phyloP scores from a whole-genome alignment of 306 rosid genomes.

The Canavalia ensiformis region DNA sequence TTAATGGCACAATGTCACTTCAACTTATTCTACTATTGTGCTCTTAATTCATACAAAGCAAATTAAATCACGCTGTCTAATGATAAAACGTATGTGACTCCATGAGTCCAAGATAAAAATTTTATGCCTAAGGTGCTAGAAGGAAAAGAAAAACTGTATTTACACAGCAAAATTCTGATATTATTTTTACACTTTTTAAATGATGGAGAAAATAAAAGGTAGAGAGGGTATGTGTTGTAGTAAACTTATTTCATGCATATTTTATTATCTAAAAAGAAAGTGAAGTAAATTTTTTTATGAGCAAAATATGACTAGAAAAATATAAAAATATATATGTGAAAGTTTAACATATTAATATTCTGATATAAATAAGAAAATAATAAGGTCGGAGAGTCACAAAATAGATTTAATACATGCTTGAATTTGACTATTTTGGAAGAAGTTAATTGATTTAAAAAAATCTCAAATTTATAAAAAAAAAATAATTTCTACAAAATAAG shows the following conservation, averaged over 20 bases:
- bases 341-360: background rate
- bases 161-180: background rate
- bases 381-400: slow-evolving; percentile 6
- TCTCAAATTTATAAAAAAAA: background rate
- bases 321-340: slow-evolving; percentile 11
- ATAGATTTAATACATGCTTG: background rate
- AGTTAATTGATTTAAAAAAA: background rate
- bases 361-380: background rate
- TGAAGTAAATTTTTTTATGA: background rate
- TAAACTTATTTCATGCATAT: background rate
- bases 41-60: background rate
- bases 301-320: background rate
- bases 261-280: slow-evolving; percentile 1
- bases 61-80: slow-evolving; percentile 28
- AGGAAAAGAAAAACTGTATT: slow-evolving; percentile 4
- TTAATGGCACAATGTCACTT: background rate
- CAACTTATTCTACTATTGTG: background rate
- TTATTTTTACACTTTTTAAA: background rate
- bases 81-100: slow-evolving; percentile 24
- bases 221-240: background rate
- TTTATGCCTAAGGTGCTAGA: background rate
- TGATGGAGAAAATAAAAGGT: background rate
- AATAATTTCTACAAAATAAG: background rate
- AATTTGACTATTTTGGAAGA: background rate
- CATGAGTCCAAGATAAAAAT: slow-evolving; percentile 7